phyloP scores from a whole-genome alignment of 2,329 filamentous ascomycete genomes.

The Pestalotiopsis sp. region DNA sequence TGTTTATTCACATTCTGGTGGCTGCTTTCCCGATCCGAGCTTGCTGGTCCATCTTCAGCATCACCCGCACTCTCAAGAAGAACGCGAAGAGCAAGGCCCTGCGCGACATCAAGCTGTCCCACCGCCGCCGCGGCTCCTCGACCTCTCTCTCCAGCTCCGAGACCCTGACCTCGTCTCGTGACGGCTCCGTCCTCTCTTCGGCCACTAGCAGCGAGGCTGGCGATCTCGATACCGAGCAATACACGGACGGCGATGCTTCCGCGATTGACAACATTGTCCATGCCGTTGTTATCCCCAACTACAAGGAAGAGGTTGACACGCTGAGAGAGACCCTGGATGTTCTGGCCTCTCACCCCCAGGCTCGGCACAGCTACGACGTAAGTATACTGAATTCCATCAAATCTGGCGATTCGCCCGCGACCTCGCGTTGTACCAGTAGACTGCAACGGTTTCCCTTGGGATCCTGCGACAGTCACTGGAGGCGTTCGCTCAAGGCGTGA shows the following conservation, averaged over 20 bases:
- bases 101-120: conserved; percentile 48
- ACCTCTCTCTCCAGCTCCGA: conserved; percentile 60
- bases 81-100: conserved; percentile 47
- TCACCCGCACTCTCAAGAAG: conserved; percentile 54
- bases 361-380: conserved; percentile 69
- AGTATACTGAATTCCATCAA: conserved; percentile 37
- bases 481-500: not conserved
- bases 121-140: conserved; percentile 54
- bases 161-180: conserved; percentile 52
- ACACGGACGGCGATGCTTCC: conserved; percentile 44
- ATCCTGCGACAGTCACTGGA: not conserved
- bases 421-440: not conserved
- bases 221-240: conserved; percentile 51
- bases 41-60: conserved; percentile 62
- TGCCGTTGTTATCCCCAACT: conserved; percentile 73
- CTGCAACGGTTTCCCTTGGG: not conserved
- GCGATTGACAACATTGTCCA: conserved; percentile 57
- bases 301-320: conserved; percentile 73
- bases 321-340: conserved; percentile 71
- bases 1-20: conserved; percentile 67
- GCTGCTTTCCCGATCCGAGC: conserved; percentile 65
- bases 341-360: conserved; percentile 67
- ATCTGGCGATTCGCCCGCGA: not conserved
- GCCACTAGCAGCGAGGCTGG: conserved; percentile 54
- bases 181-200: conserved; percentile 38